Base-by-base conservation (phyloP, 1,139 yeast species). In the Sugiyamaella xylanicola region DNA sequence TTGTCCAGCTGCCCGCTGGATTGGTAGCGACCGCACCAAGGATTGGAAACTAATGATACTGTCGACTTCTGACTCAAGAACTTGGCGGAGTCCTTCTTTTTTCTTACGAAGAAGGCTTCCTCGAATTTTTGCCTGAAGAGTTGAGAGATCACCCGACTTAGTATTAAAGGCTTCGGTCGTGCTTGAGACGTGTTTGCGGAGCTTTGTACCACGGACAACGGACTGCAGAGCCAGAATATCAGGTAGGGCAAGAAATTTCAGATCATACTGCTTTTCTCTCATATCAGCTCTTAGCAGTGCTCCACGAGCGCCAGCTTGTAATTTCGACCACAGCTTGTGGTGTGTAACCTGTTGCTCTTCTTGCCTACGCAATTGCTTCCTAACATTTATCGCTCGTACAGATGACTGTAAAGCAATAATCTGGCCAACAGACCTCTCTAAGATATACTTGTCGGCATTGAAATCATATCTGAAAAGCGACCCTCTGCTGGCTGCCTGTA, bases 401-500 rank as follows among this genome's bases (percentile, higher is more conserved):
- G 51, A 36, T 1, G 65, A 60, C 58, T 72, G 77, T 11, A 64
- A 51, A 2, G 17, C 29, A 16, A 48, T 40, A n/a, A 62, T 39
- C 25, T 53, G 50, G 0, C 43, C 47, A 1, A 54, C 46, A 9
- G 63, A 57, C n/a, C 56, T 53, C 2, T 53, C 37, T 20, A 64
- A 54, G 13, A 63, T 42, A 43, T 61, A 63, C 36, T 53, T 45
- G 40, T 60, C 59, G 9, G 65, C 60, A 13, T 57, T 49, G 20
- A 44, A 29, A n/a, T 52, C 48, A 22, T 51, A 52, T 27, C 67
- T 53, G 43, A 56, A 56, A 7, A 62, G 54, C 1, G 61, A 58
- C 3, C 69, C 72, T 20, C 73, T 60, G 22, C 73, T 65, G 3
- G 60, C 59, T 0, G 78, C 72, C 63, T 80, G 84, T 1, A 79